Percentiles rank a stretch among this genome's conserved stretches.
phyloP scores from a whole-genome alignment of 1,139 yeast species.

The Geotrichum fermentans region DNA sequence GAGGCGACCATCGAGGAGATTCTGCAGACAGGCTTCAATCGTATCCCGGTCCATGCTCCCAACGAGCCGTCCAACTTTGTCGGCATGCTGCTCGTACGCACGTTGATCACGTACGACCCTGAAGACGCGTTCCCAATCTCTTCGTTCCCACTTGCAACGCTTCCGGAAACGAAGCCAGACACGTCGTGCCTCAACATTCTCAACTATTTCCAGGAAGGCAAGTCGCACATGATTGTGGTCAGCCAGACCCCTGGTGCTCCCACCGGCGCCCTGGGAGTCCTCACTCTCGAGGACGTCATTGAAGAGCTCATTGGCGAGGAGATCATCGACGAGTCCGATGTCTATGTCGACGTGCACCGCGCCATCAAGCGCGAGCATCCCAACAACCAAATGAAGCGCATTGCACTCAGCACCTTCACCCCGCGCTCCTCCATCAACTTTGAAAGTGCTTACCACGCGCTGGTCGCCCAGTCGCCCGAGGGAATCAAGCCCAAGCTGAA shows the following conservation, averaged over 20 bases:
- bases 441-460: slow-evolving; percentile 27
- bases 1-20: slow-evolving; percentile 84
- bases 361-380: slow-evolving; percentile 73
- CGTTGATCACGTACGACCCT: slow-evolving; percentile 91
- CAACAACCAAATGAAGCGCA: slow-evolving; percentile 67
- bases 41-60: slow-evolving; percentile 91
- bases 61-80: slow-evolving; percentile 85
- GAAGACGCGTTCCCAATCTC: slow-evolving; percentile 93
- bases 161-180: slow-evolving; percentile 88
- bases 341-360: slow-evolving; percentile 82
- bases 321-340: slow-evolving; percentile 96
- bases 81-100: slow-evolving; percentile 91
- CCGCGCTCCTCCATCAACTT: slow-evolving; percentile 28
- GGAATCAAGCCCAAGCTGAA: slow-evolving; percentile 31
- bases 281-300: slow-evolving; percentile 92
- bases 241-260: slow-evolving; percentile 84
- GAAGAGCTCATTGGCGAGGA: slow-evolving; percentile 98
- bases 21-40: slow-evolving; percentile 87
- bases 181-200: slow-evolving; percentile 91
- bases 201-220: slow-evolving; percentile 96
- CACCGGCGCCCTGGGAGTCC: slow-evolving; percentile 81
- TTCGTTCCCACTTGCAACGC: slow-evolving; percentile 88
- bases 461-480: slow-evolving; percentile 16
- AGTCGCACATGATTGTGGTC: slow-evolving; percentile 94
- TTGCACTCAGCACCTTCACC: slow-evolving; percentile 31